phyloP scores from a whole-genome alignment of 2,329 filamentous ascomycete genomes.

The Berkeleyomyces basicola region DNA sequence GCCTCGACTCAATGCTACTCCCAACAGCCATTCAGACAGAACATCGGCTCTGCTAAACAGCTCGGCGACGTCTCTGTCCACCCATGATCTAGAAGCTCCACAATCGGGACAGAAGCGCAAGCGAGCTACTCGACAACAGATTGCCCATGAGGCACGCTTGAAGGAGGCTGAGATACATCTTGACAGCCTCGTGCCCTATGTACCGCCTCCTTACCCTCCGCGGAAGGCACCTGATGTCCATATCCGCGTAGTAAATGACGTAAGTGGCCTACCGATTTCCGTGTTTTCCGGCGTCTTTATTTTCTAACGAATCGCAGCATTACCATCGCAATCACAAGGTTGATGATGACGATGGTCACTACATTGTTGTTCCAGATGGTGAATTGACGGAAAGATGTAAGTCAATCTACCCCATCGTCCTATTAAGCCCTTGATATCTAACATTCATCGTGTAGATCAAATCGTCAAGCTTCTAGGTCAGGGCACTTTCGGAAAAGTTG shows the following conservation, averaged over 20 bases:
- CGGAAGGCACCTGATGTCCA: conserved; percentile 75
- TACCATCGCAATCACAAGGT: conserved; percentile 52
- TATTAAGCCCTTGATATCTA: neutral
- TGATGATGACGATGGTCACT: conserved; percentile 94
- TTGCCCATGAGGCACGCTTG: conserved; percentile 65
- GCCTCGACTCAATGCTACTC: conserved; percentile 48
- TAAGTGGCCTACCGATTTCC: conserved; percentile 26
- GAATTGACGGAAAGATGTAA: conserved; percentile 79
- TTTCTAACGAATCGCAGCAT: conserved; percentile 14
- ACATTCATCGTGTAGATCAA: conserved; percentile 42
- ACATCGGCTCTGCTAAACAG: conserved; percentile 70
- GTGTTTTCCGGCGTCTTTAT: neutral
- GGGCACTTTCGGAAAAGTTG: conserved; percentile 96
- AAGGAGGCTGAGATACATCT: conserved; percentile 54
- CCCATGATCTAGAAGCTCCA: conserved; percentile 46
- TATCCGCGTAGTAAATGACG: conserved; percentile 45
- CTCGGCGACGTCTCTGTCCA: conserved; percentile 65
- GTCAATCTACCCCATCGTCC: neutral
- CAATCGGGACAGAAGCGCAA: conserved; percentile 78
- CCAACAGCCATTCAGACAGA: conserved; percentile 59
- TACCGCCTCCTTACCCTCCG: conserved; percentile 71
- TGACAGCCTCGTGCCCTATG: conserved; percentile 61
- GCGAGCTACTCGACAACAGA: conserved; percentile 56
- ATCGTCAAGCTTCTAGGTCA: conserved; percentile 83
- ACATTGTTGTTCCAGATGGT: conserved; percentile 77